Base-by-base conservation (phyloP, 2,329 filamentous ascomycete species). In the Fusarium algeriense region DNA sequence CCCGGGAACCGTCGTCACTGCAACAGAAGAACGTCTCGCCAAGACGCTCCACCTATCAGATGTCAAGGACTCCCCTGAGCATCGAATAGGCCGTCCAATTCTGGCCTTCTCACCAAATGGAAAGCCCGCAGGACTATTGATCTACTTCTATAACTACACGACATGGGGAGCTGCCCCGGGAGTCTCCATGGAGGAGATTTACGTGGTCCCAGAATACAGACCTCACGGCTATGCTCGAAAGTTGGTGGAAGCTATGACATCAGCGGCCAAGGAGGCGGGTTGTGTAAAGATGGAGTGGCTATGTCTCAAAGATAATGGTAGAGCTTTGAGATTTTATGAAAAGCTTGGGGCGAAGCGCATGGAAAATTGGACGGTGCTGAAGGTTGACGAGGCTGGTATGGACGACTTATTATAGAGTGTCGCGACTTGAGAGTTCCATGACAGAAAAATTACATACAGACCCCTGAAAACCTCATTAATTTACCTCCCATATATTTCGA, bases 281-380 rank as follows among this genome's bases (percentile, higher is more conserved):
- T 64, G 61, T 3, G 35, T 57, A 3, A 64, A 64, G 41, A 64
- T 64, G 61, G 59, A 64, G 2, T 64, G 60, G 61, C 41, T 64
- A 12, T 64, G 61, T 11, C 32, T 64, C 2, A n/a, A 34, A 14
- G 49, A 57, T 9, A 64, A 64, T 1, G 20, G 8, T 0, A 64
- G 23, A 3, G 60, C 60, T 3, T 7, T 57, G 6, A 48, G 17
- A 8, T 64, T 64, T 2, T 64, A 64, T 3, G 49, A 64, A 17
- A 64, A 64, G 20, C 44, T 64, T 9, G 60, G 48, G 5, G 60
- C 62, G 1, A 26, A 64, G 7, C 14, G 12, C 6, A 57, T 56
- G 23, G 13, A 44, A 10, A 32, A 38, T 28, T 64, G 62, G 62
- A 41, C 41, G 14, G 48, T 64, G 3, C 26, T 64, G 3, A 64